Evolutionary conservation across 805 yeast genomes (phyloP).

Genomic region (Dipodascopsis uninucleata): DNA sequence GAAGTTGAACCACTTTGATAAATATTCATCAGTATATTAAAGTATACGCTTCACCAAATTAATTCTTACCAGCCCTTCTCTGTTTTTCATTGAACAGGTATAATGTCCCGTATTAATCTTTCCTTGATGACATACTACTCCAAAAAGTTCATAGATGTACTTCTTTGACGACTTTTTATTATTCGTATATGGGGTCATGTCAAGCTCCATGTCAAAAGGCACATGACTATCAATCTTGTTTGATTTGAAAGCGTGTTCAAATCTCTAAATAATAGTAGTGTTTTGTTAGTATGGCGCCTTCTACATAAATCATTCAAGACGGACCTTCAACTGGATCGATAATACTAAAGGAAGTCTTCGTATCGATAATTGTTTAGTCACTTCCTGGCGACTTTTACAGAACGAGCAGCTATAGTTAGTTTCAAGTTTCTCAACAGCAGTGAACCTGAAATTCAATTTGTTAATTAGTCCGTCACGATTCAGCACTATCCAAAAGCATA

Average conservation of each 20-base stretch:
- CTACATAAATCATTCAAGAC: neutral
- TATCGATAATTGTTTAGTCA: conserved; percentile 68
- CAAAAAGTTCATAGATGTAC: conserved; percentile 75
- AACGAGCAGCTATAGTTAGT: conserved; percentile 63
- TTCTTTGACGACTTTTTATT: conserved; percentile 26
- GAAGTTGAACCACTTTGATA: conserved; percentile 71
- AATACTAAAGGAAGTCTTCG: conserved; percentile 71
- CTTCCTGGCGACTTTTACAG: conserved; percentile 61
- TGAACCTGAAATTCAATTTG: conserved; percentile 70
- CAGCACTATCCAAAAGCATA: too few relatives aligned
- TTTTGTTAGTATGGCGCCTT: conserved; percentile 4
- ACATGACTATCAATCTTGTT: conserved; percentile 75
- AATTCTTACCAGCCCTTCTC: conserved; percentile 47
- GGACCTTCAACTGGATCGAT: conserved; percentile 74
- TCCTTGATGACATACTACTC: conserved; percentile 85
- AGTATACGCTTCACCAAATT: too few relatives aligned
- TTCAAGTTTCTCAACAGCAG: conserved; percentile 72
- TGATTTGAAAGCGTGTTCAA: conserved; percentile 56
- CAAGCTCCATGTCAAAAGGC: conserved; percentile 65
- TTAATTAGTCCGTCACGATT: too few relatives aligned
- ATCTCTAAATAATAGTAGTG: conserved; percentile 35
- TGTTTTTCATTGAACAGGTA: conserved; percentile 67
- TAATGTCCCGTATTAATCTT: conserved; percentile 96
- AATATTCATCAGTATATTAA: conserved; percentile 25
- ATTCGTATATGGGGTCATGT: conserved; percentile 58